Conservation (phyloP, 1,139 yeast genomes). For the Saccharomyces pastorianus region DNA sequence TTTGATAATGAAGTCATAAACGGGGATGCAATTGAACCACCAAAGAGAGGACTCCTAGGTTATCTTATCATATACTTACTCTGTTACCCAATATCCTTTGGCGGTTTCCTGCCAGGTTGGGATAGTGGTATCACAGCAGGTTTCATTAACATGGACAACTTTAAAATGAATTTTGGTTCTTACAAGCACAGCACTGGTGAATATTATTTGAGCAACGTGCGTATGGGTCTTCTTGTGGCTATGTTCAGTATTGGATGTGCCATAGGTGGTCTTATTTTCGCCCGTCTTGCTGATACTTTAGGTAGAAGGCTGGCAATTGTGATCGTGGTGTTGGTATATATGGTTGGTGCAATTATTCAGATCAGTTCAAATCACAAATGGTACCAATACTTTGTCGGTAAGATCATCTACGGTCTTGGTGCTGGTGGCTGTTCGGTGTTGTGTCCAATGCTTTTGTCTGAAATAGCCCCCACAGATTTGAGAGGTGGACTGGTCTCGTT, state of each 20-base stretch:
- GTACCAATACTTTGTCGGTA: constrained; percentile 48
- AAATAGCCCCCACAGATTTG: constrained; percentile 52
- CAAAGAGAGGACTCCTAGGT: neutral
- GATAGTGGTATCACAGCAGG: constrained; percentile 74
- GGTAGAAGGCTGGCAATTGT: constrained; percentile 55
- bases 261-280: constrained; percentile 49
- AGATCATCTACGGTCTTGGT: constrained; percentile 53
- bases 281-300: constrained; percentile 44
- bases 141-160: constrained; percentile 60
- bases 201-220: constrained; percentile 39
- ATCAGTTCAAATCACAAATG: constrained; percentile 43
- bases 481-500: constrained; percentile 57
- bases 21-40: neutral
- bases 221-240: constrained; percentile 52
- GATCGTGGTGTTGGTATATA: constrained; percentile 45
- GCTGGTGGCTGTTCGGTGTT: constrained; percentile 54
- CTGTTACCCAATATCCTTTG: neutral
- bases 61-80: neutral
- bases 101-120: constrained; percentile 37
- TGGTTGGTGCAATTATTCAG: constrained; percentile 53
- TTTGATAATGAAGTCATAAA: neutral
- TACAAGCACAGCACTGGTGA: constrained; percentile 30
- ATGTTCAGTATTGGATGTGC: constrained; percentile 62
- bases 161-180: constrained; percentile 42
- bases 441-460: constrained; percentile 54